phyloP scores from a whole-genome alignment of 2,329 filamentous ascomycete genomes.

The Claviceps cyperi region DNA sequence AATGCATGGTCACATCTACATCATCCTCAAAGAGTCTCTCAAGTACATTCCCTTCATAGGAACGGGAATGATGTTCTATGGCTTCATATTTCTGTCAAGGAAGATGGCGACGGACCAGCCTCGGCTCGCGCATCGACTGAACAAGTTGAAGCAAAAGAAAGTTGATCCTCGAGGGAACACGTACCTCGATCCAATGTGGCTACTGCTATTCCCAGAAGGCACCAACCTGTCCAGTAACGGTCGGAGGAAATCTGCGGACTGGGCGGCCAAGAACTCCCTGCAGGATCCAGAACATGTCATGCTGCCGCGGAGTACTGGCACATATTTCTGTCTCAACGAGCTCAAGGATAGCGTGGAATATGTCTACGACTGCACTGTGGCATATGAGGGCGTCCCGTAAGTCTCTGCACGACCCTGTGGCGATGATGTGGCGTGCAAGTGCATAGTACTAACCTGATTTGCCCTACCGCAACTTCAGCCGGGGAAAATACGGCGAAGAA shows the following conservation, averaged over 20 bases:
- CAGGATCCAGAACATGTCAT: constrained; percentile 61
- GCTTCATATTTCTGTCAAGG: constrained; percentile 84
- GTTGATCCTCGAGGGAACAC: constrained; percentile 36
- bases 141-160: constrained; percentile 48
- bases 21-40: constrained; percentile 78
- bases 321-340: constrained; percentile 66
- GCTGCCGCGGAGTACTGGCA: constrained; percentile 66
- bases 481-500: constrained; percentile 75
- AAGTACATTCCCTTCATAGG: constrained; percentile 70
- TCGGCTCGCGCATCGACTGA: constrained; percentile 58
- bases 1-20: constrained; percentile 78
- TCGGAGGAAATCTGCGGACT: constrained; percentile 53
- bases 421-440: too few relatives aligned
- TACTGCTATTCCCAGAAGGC: constrained; percentile 76
- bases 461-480: constrained; percentile 27
- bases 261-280: constrained; percentile 63
- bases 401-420: constrained; percentile 23
- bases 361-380: constrained; percentile 86
- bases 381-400: constrained; percentile 86
- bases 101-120: constrained; percentile 73
- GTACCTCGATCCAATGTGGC: constrained; percentile 72
- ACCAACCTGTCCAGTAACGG: constrained; percentile 66
- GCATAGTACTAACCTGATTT: too few relatives aligned
- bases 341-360: constrained; percentile 63
- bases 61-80: constrained; percentile 69